Evolutionary conservation across 169 alveolate species (phyloP), one percentile per base, ranked within the genome.

Genomic region (Besnoitia besnoiti): DNA sequence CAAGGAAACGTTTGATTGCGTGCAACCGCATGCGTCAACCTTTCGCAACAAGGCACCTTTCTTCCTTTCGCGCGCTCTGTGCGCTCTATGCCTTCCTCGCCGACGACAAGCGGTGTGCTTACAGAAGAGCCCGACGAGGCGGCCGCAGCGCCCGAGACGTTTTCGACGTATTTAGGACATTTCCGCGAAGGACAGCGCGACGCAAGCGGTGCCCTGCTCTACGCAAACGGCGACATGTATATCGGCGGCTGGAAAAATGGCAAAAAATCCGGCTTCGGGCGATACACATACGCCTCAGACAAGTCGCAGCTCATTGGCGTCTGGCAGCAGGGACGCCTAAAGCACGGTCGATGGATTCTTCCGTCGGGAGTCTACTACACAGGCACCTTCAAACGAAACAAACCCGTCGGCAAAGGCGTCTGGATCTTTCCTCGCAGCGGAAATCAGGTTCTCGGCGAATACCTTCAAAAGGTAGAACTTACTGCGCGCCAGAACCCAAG

Each of bases 241-340:
- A 24, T 79, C 44, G 94, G 94, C 50, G 94, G 82, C 49, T 91
- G 94, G 94, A n/a, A 50, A 42, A 90, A 80, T 40, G 94, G 94
- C 79, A 85, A 67, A 73, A 91, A 91, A 33, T 90, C 77, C 79
- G 94, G 94, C 21, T 84, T 82, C 47, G 94, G 94, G 27, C 61
- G 88, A 27, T 91, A 91, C 80, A 89, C 67, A 16, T 91, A 84
- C 62, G 51, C 91, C n/a, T n/a, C 94, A 27, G 94, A 91, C 67
- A 90, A 90, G 5, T 84, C 91, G 7, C 73, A 82, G 46, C 88
- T 91, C 37, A 50, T 90, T 37, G 94, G 94, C 39, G 39, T 4
- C 42, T 91, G 94, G 94, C 59, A 39, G 27, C 87, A 82, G 5
- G 94, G 94, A 12, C 50, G 80, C 44, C 44, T 91, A 51, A 82